These are phyloP conservation scores for Turritis glabra DNA, from an alignment of 345 rosid species.

Conservation along the genomic window DNA sequence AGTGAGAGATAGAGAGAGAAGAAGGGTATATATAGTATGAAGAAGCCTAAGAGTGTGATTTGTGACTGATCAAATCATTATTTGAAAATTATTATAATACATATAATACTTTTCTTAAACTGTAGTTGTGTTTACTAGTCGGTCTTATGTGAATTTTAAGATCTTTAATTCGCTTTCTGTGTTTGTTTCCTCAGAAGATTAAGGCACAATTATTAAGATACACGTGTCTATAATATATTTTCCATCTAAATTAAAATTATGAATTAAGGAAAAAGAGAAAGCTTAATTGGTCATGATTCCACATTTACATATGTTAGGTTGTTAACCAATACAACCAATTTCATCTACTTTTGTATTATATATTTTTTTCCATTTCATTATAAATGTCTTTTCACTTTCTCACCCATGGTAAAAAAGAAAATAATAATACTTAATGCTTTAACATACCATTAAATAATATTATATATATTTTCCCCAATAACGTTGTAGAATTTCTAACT, in stretches of 20 bases:
- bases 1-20: constrained; percentile 5
- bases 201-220: constrained; percentile 2
- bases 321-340: constrained; percentile 21
- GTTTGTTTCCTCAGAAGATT: constrained; percentile 6
- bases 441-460: neutral
- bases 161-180: neutral
- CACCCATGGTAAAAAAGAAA: neutral
- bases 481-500: neutral
- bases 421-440: neutral
- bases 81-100: constrained; percentile 9
- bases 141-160: neutral
- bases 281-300: constrained; percentile 27
- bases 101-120: neutral
- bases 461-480: neutral
- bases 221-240: constrained; percentile 10
- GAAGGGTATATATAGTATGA: constrained; percentile 12
- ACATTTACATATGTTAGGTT: constrained; percentile 29
- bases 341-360: neutral
- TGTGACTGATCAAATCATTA: constrained; percentile 28
- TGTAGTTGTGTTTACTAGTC: constrained; percentile 9
- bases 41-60: constrained; percentile 20
- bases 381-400: neutral
- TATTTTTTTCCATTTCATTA: neutral
- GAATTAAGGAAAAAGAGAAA: constrained; percentile 11
- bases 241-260: neutral